Percentiles rank a stretch among this genome's conserved stretches.
These are phyloP conservation scores for Monosporozyma yasuniensis DNA, from an alignment of 805 yeast genomes.

Conservation along the genomic window DNA sequence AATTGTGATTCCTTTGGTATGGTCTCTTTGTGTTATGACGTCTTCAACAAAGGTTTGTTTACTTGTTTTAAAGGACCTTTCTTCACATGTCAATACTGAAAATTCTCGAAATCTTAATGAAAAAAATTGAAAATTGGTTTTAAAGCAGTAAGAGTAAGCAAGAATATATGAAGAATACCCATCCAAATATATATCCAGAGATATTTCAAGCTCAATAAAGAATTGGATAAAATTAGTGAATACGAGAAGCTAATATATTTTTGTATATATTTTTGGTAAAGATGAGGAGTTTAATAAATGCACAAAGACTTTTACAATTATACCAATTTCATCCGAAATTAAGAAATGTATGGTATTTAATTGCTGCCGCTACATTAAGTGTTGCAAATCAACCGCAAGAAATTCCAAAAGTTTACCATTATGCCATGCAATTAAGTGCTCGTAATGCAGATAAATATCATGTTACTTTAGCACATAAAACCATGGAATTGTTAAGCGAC, in stretches of 20 bases:
- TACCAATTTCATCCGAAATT: constrained; percentile 41
- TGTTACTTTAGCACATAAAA: constrained; percentile 16
- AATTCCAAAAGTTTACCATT: constrained; percentile 64
- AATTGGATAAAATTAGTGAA: no score
- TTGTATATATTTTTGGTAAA: no score
- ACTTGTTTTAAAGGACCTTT: neutral
- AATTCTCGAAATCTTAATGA: neutral
- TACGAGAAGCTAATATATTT: no score
- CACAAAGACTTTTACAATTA: constrained; percentile 23
- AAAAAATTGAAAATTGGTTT: neutral
- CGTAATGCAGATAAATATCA: constrained; percentile 10
- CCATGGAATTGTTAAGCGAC: constrained; percentile 12
- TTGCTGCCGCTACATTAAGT: constrained; percentile 74
- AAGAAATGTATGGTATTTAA: constrained; percentile 56
- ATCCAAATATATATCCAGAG: neutral
- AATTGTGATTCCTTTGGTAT: no score
- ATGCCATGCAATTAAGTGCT: constrained; percentile 39
- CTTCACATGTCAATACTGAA: neutral
- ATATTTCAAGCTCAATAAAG: no score
- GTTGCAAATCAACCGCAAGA: constrained; percentile 79
- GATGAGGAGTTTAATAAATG: constrained; percentile 19
- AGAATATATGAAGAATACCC: neutral
- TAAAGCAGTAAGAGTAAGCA: no score
- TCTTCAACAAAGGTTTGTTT: neutral
- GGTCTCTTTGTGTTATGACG: neutral